Evolutionary conservation across 352 stramenopile species (phyloP), one percentile per base, ranked within the genome.

Genomic region (Phytophthora sp.): DNA sequence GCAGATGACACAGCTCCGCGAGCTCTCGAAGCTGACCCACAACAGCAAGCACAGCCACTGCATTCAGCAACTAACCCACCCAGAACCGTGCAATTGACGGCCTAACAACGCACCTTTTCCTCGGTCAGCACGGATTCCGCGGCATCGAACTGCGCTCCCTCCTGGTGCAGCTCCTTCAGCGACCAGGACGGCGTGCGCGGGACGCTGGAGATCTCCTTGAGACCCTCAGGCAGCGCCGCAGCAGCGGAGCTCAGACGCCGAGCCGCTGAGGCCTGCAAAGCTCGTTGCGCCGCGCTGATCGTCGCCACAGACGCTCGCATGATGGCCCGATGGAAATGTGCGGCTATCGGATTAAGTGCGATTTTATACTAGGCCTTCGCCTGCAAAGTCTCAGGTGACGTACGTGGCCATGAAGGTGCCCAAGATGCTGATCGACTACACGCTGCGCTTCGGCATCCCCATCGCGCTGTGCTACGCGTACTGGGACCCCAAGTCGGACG

Each of bases 351-450:
- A 11, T 43, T 57, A 62, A 56, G 61, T 69, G 37, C 39, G 49
- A 32, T 48, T 28, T 57, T 12, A 24, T 20, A 20, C 6, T 42
- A 37, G 26, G 23, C 32, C 9, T 31, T 31, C 17, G 18, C 26
- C 27, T 54, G 9, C 4, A 17, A 41, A 15, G 21, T n/a, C n/a
- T 15, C 30, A 18, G n/a, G n/a, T n/a, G n/a, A n/a, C 11, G 37
- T 12, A 46, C n/a, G 18, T 11, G 9, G 64, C 39, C 18, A 89
- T 95, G 80, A 94, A 93, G 70, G 75, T 95, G 55, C 56, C 72
- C 51, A 93, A 92, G 71, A 92, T 95, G 87, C 23, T 95, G 48
- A 43, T 94, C 43, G 84, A 95, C 62, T 95, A 93, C 62, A 67
- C 55, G 20, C 45, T 85, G 39, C 71, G 91, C 68, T 91, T 95